Conservation (phyloP, 1,284 basidiomycete genomes). For the Ceratobasidium papillatum region DNA sequence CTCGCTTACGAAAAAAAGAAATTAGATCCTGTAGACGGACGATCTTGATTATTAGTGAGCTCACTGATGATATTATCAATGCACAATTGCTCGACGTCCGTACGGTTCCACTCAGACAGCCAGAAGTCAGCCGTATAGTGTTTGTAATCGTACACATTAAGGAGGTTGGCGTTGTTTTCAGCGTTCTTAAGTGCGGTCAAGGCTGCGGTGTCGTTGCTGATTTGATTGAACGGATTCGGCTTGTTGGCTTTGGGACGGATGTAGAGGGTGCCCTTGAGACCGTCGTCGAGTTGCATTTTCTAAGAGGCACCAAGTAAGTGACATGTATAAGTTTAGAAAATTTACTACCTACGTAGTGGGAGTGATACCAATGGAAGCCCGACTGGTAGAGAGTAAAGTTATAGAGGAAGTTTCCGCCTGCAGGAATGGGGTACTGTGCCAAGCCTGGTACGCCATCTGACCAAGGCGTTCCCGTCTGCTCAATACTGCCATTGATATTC, state of each 20-base stretch:
- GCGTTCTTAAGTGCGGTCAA: constrained; percentile 15
- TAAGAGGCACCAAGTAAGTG: background rate
- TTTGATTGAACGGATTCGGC: constrained; percentile 29
- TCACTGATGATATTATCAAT: constrained; percentile 40
- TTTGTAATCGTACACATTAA: constrained; percentile 38
- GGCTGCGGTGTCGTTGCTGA: constrained; percentile 16
- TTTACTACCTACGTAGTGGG: constrained; percentile 10
- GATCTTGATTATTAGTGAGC: background rate
- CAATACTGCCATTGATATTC: constrained; percentile 5
- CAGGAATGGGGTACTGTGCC: constrained; percentile 16
- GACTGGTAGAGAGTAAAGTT: constrained; percentile 29
- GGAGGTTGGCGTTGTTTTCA: constrained; percentile 13
- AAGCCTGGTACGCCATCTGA: constrained; percentile 43
- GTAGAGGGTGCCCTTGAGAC: constrained; percentile 30
- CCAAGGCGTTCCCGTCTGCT: constrained; percentile 41
- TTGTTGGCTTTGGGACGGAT: constrained; percentile 34
- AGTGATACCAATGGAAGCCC: constrained; percentile 31
- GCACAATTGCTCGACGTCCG: constrained; percentile 39
- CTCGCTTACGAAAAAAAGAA: too few species aligned
- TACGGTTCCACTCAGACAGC: constrained; percentile 29
- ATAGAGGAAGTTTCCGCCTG: background rate
- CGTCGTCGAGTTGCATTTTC: constrained; percentile 38
- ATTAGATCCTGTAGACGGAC: background rate
- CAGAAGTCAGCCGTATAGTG: constrained; percentile 38
- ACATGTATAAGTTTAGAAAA: background rate